Conservation (phyloP, 176 grass and related monocot species). For the Carex littledalei region DNA sequence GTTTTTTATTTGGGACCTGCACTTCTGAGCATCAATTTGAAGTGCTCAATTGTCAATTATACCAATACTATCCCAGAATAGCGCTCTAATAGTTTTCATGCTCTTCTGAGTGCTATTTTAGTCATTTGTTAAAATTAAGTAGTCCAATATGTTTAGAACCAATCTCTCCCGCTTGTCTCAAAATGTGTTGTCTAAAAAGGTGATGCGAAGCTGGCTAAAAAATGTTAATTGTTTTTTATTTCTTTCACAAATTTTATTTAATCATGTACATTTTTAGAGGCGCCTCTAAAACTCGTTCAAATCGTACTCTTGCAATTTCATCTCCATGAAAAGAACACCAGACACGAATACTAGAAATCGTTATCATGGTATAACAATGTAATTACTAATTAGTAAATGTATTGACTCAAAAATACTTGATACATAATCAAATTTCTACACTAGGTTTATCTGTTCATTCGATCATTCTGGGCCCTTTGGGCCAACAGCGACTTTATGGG, state of each 20-base stretch:
- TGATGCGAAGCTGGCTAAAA: not conserved
- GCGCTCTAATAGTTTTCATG: too few species aligned
- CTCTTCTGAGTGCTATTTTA: not conserved
- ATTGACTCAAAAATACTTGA: too few species aligned
- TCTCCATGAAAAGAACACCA: too few species aligned
- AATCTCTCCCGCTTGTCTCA: not conserved
- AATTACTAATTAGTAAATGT: too few species aligned
- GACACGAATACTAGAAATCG: too few species aligned
- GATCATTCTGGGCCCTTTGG: not conserved
- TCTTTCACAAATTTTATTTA: not conserved
- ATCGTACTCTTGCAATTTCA: not conserved
- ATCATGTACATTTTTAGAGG: too few species aligned
- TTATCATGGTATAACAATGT: too few species aligned
- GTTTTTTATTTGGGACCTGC: not conserved
- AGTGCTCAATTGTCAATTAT: too few species aligned
- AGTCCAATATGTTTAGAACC: not conserved
- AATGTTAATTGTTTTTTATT: not conserved
- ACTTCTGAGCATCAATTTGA: too few species aligned
- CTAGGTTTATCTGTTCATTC: not conserved
- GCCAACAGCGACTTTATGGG: not conserved
- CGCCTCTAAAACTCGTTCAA: not conserved
- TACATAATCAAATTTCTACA: not conserved
- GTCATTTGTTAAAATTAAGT: not conserved
- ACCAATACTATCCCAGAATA: too few species aligned
- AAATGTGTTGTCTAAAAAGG: not conserved